Base-by-base conservation (phyloP, 192 early-diverging fungal genomes). In the Jimgerdemannia flammicorona region DNA sequence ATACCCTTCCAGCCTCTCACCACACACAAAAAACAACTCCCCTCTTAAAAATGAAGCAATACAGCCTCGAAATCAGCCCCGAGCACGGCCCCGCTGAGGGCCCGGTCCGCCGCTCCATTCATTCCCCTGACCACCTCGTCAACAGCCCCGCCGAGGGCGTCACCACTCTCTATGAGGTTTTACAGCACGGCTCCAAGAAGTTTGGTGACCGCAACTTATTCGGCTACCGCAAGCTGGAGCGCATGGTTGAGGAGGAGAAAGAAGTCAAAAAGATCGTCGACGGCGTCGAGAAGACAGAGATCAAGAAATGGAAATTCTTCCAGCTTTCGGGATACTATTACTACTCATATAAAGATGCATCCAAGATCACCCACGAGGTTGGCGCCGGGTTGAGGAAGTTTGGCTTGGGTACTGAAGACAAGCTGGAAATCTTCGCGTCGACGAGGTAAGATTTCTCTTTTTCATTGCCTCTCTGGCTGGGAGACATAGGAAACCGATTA, bases 271-370 rank as follows among this genome's bases (percentile, higher is more conserved):
- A 91, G 78, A 75, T 83, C 40, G 80, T 87, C 14, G 81, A 84
- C 44, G 91, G 91, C 63, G 78, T 82, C 64, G 85, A 88, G 76
- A 80, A 78, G 40, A 87, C 83, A 63, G 89, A 92, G 74, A 91
- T 80, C 72, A 98, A 98, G 81, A 90, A 71, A 42, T 95, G 94
- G 95, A 93, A 87, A 74, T 95, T 88, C 78, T 93, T 93, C 78
- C 87, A 91, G 79, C 84, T 97, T 72, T 88, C 91, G 14, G 83
- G 76, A n/a, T 98, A 92, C 86, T 73, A 87, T 75, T 99, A 93
- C 90, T 80, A 94, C 75, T 94, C 90, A 67, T 96, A 93, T 72
- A 80, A 79, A 20, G 90, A 97, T 66, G 92, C 89, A 74, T 81
- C 78, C 72, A 79, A 87, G 41, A 78, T 81, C 43, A 76, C 86